Conservation (phyloP, 2,329 filamentous ascomycete species). For the Aspergillus piperis region DNA sequence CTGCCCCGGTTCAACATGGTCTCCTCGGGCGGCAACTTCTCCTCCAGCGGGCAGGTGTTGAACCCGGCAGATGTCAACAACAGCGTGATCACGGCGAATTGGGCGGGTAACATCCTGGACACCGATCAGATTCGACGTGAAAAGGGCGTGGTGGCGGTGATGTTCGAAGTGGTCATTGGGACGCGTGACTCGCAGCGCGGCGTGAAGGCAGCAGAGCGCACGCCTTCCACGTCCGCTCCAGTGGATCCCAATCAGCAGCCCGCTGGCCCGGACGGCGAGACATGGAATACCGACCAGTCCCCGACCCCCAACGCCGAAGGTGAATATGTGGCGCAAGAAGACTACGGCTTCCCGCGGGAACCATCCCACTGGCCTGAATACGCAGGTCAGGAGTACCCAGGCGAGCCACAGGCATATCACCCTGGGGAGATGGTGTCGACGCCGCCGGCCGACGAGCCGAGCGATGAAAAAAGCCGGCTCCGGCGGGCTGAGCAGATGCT, state of each 20-base stretch:
- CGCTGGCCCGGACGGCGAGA: conserved; percentile 29
- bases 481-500: conserved; percentile 75
- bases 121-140: conserved; percentile 83
- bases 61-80: conserved; percentile 35
- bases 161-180: conserved; percentile 84
- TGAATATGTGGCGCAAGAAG: conserved; percentile 30
- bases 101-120: conserved; percentile 71
- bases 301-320: conserved; percentile 20
- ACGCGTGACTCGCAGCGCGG: conserved; percentile 72
- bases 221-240: conserved; percentile 32
- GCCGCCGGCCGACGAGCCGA: conserved; percentile 60
- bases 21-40: conserved; percentile 46
- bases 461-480: conserved; percentile 81
- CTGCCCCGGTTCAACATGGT: conserved; percentile 58
- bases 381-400: conserved; percentile 23
- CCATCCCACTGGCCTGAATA: conserved; percentile 32
- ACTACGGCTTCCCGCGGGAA: conserved; percentile 25
- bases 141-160: conserved; percentile 85
- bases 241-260: conserved; percentile 25
- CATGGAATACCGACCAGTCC: conserved; percentile 27
- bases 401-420: conserved; percentile 23
- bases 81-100: conserved; percentile 43
- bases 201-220: conserved; percentile 46
- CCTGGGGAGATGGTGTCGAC: conserved; percentile 33
- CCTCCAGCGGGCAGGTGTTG: conserved; percentile 42